Base-by-base conservation (phyloP, 2,329 filamentous ascomycete genomes). In the Monosporascus sp. region DNA sequence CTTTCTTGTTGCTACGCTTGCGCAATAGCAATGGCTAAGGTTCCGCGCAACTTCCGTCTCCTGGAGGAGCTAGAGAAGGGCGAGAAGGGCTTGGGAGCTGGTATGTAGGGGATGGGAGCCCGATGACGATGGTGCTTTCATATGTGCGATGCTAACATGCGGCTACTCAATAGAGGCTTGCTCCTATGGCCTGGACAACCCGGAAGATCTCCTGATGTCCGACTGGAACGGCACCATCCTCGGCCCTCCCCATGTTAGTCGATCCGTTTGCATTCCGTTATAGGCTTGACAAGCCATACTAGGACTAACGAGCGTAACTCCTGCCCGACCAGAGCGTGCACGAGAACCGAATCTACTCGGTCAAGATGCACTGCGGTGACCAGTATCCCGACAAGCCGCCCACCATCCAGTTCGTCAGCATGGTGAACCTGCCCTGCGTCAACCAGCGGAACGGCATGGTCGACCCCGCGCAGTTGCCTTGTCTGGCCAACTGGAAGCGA, bases 161-260 rank as follows among this genome's bases (percentile, higher is more conserved):
- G 43, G 9, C 31, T 48, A 44, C 49, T 5, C 9, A 38, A 52
- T 63, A 94, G 94, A 97, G 77, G 92, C 92, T 57, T 97, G 93
- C 77, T 97, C 94, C 45, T 97, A 97, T 65, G 94, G 94, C 64
- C 83, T 99, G 52, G 90, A 93, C 60, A 91, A 97, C 70, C 87
- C 89, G 47, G 92, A 97, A 68, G 94, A 99, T 67, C 82, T 97
- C 59, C 83, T 94, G 72, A 96, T 99, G 92, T 93, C 89, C 59
- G 91, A 97, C 78, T 99, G 94, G 94, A 96, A 96, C 67, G 94
- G 93, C 65, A 99, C 94, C 17, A 97, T 99, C 60, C 85, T 97
- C 48, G 94, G 94, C 1, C 94, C 94, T 62, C 93, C 94, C 70
- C 92, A 97, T 72, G 94, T 97, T 79, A 67, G 89, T 76, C 47